These are phyloP conservation scores for Gracilaria vermiculophylla DNA, from an alignment of 23 red algal species.

Conservation along the genomic window DNA sequence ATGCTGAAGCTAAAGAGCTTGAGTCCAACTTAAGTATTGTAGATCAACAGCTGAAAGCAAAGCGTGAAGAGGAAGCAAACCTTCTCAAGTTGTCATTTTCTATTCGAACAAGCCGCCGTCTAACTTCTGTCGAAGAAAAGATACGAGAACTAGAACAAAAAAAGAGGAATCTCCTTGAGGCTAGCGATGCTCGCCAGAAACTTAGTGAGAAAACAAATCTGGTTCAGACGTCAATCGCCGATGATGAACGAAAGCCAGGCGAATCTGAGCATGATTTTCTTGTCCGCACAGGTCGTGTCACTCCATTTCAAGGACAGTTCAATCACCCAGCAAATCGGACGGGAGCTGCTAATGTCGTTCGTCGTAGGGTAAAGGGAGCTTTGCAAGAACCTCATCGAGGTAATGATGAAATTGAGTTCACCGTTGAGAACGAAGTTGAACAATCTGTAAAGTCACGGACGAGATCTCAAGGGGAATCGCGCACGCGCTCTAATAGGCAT, in stretches of 20 bases:
- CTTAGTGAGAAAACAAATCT: neutral
- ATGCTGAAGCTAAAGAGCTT: slow-evolving; percentile 20
- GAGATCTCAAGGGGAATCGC: neutral
- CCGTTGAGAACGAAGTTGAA: neutral
- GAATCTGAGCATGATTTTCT: slow-evolving; percentile 63
- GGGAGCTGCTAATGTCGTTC: neutral
- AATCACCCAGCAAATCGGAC: neutral
- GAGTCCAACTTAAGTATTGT: neutral
- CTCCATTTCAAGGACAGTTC: slow-evolving; percentile 56
- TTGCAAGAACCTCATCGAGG: neutral
- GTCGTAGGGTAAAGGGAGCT: neutral
- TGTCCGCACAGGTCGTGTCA: slow-evolving; percentile 62
- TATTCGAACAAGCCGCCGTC: slow-evolving; percentile 4
- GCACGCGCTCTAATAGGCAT: neutral
- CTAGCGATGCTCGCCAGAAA: slow-evolving; percentile 18
- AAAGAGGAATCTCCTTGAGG: slow-evolving; percentile 19
- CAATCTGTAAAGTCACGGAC: neutral
- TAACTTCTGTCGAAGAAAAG: neutral
- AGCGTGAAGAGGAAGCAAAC: neutral
- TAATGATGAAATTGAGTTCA: neutral
- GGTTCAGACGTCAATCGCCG: neutral
- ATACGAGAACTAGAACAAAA: neutral
- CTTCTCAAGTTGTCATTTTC: slow-evolving; percentile 2
- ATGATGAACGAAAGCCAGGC: slow-evolving; percentile 9
- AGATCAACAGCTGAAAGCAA: slow-evolving; percentile 1